These are phyloP conservation scores for Chiua sp. DNA, from an alignment of 1,284 basidiomycete genomes.

Conservation along the genomic window DNA sequence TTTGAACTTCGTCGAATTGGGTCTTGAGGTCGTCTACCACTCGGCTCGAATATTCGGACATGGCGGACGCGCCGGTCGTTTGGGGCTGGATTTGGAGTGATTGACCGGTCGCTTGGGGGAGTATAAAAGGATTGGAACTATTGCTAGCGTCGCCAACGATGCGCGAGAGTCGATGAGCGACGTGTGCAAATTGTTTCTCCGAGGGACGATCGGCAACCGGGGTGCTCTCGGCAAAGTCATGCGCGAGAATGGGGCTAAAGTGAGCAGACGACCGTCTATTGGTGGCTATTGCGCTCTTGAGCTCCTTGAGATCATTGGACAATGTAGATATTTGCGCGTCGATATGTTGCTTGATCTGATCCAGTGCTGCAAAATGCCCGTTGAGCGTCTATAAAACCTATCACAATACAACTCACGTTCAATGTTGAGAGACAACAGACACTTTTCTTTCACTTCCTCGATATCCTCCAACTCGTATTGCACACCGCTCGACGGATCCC, in stretches of 20 bases:
- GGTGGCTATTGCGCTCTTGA: conserved; percentile 69
- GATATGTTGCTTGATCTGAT: conserved; percentile 99
- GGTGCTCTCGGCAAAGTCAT: conserved; percentile 64
- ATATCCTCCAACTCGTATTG: conserved; percentile 97
- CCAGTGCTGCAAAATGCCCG: conserved; percentile 69
- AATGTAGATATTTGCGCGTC: conserved; percentile 87
- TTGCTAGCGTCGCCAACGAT: conserved; percentile 52
- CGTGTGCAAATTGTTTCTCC: conserved; percentile 72
- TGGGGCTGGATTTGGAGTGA: conserved; percentile 74
- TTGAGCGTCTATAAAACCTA: conserved; percentile 6
- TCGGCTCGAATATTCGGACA: conserved; percentile 73
- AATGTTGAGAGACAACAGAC: conserved; percentile 91
- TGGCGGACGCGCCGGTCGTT: conserved; percentile 71
- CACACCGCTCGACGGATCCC: conserved; percentile 89
- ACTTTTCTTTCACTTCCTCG: conserved; percentile 90
- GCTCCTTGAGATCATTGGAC: conserved; percentile 92
- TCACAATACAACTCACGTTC: conserved; percentile 74
- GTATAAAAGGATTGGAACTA: conserved; percentile 43
- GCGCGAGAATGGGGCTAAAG: conserved; percentile 50
- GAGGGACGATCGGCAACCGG: conserved; percentile 66
- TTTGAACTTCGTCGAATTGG: conserved; percentile 95
- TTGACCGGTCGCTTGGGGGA: conserved; percentile 68
- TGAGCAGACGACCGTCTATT: conserved; percentile 51
- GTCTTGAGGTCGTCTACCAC: conserved; percentile 85
- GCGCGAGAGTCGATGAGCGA: conserved; percentile 72